phyloP scores from a whole-genome alignment of 164 flowering plant species.

The Sedum album region DNA sequence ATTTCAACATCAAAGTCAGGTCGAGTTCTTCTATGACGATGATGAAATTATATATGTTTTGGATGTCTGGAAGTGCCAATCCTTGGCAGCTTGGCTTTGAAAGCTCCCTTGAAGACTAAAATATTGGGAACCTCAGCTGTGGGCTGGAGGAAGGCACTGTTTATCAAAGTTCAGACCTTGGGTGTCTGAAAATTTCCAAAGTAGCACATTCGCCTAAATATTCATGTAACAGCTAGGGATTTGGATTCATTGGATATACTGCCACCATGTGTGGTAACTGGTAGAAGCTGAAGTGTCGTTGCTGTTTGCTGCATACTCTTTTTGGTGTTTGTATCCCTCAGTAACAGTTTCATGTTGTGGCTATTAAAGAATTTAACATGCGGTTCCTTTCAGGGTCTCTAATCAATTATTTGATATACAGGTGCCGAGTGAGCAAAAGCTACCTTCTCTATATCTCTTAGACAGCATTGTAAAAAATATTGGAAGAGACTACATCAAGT shows the following conservation, averaged over 20 bases:
- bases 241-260: background rate
- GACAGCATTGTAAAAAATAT: slow-evolving; percentile 99
- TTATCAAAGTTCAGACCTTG: background rate
- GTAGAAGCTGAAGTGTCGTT: background rate
- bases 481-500: slow-evolving; percentile 84
- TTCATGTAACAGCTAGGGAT: background rate
- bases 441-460: slow-evolving; percentile 91
- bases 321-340: background rate
- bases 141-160: background rate
- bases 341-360: background rate
- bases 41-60: background rate
- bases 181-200: background rate
- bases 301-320: background rate
- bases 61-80: background rate
- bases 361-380: background rate
- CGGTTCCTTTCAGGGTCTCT: background rate
- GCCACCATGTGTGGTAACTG: background rate
- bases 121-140: background rate
- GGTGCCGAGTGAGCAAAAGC: slow-evolving; percentile 93
- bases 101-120: background rate
- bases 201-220: too few relatives aligned
- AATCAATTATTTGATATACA: slow-evolving; percentile 24
- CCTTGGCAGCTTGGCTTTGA: background rate
- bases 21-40: background rate
- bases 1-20: background rate